Percentiles rank a stretch among this genome's conserved stretches.
Conservation (phyloP, 495 filamentous ascomycete genomes). For the Trichoderma gamsii region DNA sequence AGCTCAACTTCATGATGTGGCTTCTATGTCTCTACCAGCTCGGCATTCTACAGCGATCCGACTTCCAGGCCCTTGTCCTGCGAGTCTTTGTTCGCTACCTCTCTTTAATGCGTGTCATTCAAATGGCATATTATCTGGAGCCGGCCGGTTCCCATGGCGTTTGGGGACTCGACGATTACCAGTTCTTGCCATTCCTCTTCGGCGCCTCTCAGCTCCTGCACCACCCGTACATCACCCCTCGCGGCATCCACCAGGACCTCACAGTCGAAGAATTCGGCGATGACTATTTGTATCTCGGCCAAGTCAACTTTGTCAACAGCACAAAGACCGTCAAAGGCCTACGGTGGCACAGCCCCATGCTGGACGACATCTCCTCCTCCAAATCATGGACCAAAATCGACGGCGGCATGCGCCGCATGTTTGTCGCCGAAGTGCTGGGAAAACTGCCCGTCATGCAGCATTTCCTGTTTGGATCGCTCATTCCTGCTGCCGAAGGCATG, state of each 20-base stretch:
- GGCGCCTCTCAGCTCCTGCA: conserved; percentile 83
- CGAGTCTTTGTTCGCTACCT: conserved; percentile 77
- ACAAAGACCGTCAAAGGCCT: conserved; percentile 95
- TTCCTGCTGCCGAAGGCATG: conserved; percentile 80
- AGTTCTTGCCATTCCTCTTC: conserved; percentile 93
- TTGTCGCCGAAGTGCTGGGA: conserved; percentile 81
- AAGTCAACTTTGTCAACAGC: conserved; percentile 88
- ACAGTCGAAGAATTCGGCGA: conserved; percentile 77
- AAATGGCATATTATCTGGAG: conserved; percentile 89
- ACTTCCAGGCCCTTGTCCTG: conserved; percentile 69
- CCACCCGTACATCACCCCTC: conserved; percentile 81
- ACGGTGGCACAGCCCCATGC: conserved; percentile 96
- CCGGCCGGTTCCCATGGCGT: conserved; percentile 93
- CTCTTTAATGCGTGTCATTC: conserved; percentile 69
- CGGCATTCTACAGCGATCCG: conserved; percentile 51
- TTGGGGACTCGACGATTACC: conserved; percentile 97
- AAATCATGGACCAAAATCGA: conserved; percentile 91
- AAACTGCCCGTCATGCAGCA: conserved; percentile 99
- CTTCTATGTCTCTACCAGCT: conserved; percentile 83
- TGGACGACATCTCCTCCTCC: conserved; percentile 93
- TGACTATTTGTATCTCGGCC: conserved; percentile 83
- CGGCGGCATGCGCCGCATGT: conserved; percentile 93
- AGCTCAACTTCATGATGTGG: conserved; percentile 95
- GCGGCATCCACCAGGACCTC: conserved; percentile 77
- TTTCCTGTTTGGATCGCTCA: conserved; percentile 80